Conservation (phyloP, 805 yeast species). For the Yarrowia sp. region DNA sequence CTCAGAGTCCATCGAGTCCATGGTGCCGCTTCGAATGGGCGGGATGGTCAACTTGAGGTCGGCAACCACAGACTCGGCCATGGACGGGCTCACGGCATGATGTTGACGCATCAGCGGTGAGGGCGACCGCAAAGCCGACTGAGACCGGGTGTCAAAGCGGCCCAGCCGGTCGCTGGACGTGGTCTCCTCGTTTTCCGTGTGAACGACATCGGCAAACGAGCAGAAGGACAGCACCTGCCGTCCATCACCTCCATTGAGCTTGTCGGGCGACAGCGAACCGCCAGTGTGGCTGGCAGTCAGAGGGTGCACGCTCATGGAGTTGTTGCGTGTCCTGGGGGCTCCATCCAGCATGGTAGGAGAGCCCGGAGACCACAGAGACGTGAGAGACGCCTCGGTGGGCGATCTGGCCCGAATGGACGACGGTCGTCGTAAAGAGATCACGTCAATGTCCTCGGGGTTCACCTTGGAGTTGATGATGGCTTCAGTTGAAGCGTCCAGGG, state of each 20-base stretch:
- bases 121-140: slow-evolving; percentile 16
- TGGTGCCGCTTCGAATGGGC: neutral
- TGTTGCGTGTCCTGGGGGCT: slow-evolving; percentile 9
- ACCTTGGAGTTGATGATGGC: slow-evolving; percentile 55
- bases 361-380: slow-evolving; percentile 6
- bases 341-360: slow-evolving; percentile 22
- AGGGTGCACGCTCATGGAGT: slow-evolving; percentile 12
- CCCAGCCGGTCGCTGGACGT: slow-evolving; percentile 6
- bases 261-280: neutral
- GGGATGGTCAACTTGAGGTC: slow-evolving; percentile 8
- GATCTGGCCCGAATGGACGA: slow-evolving; percentile 36
- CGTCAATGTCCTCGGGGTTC: slow-evolving; percentile 66
- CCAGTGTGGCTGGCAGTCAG: slow-evolving; percentile 21
- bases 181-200: slow-evolving; percentile 27
- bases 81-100: slow-evolving; percentile 19
- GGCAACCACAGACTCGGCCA: slow-evolving; percentile 17
- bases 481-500: slow-evolving; percentile 73
- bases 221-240: slow-evolving; percentile 49
- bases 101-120: slow-evolving; percentile 11
- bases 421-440: slow-evolving; percentile 62
- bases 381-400: slow-evolving; percentile 25
- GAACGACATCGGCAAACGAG: slow-evolving; percentile 72
- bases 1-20: slow-evolving; percentile 18
- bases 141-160: slow-evolving; percentile 10
- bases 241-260: neutral